phyloP scores from a whole-genome alignment of 2,329 filamentous ascomycete species.

The Penicillium polonicum region DNA sequence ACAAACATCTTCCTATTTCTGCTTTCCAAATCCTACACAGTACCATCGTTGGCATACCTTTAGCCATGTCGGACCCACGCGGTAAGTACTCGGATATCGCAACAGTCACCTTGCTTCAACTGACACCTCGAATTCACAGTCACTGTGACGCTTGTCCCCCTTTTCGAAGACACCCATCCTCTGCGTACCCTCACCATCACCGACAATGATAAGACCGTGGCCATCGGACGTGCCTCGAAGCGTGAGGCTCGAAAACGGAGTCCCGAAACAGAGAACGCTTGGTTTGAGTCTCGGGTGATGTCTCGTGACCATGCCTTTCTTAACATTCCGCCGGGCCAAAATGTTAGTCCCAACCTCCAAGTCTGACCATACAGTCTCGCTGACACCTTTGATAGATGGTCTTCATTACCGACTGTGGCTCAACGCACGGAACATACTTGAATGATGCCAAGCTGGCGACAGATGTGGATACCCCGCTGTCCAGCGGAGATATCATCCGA shows the following conservation, averaged over 20 bases:
- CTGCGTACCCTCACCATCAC: slow-evolving; percentile 34
- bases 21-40: not conserved
- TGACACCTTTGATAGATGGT: slow-evolving; percentile 38
- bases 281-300: slow-evolving; percentile 50
- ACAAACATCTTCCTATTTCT: not conserved
- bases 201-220: slow-evolving; percentile 25
- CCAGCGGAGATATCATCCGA: slow-evolving; percentile 36
- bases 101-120: not conserved
- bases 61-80: slow-evolving; percentile 24
- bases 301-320: slow-evolving; percentile 48
- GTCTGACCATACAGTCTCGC: not conserved
- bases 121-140: slow-evolving; percentile 26
- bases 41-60: not conserved
- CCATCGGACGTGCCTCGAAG: slow-evolving; percentile 46
- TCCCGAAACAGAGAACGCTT: slow-evolving; percentile 41
- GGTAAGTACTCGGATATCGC: slow-evolving; percentile 19
- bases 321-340: slow-evolving; percentile 24
- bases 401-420: slow-evolving; percentile 55
- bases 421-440: slow-evolving; percentile 62
- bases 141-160: slow-evolving; percentile 33
- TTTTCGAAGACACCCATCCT: slow-evolving; percentile 22
- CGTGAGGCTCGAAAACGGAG: slow-evolving; percentile 37
- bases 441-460: slow-evolving; percentile 48
- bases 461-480: slow-evolving; percentile 41
- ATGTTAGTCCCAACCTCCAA: slow-evolving; percentile 25